Conservation (phyloP, 345 rosid genomes). For the Pseudoturritis turrita region DNA sequence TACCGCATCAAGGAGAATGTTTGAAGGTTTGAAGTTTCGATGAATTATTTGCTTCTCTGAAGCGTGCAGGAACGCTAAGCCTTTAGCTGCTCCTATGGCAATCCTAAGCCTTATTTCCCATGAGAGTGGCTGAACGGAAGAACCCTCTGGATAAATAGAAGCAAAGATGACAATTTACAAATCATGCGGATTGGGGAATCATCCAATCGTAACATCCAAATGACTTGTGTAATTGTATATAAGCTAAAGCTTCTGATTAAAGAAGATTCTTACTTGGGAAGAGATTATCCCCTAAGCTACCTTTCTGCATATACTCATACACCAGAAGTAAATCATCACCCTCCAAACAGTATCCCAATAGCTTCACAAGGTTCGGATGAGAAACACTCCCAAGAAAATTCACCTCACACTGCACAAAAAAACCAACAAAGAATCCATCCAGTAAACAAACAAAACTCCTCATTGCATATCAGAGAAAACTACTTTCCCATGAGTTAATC, state of each 20-base stretch:
- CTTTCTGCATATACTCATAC: slow-evolving; percentile 90
- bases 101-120: slow-evolving; percentile 74
- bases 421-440: slow-evolving; percentile 1
- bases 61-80: slow-evolving; percentile 71
- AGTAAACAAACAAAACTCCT: not conserved
- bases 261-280: slow-evolving; percentile 76
- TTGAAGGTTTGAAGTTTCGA: slow-evolving; percentile 90
- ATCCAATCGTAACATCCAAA: not conserved
- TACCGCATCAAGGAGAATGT: slow-evolving; percentile 90
- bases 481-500: not conserved
- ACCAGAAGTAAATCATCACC: slow-evolving; percentile 77
- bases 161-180: not conserved
- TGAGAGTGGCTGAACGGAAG: slow-evolving; percentile 71
- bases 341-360: slow-evolving; percentile 81
- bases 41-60: slow-evolving; percentile 86
- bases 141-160: slow-evolving; percentile 51
- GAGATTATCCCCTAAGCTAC: slow-evolving; percentile 90
- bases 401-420: slow-evolving; percentile 63
- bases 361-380: slow-evolving; percentile 85
- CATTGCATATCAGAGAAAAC: not conserved
- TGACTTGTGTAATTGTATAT: not conserved
- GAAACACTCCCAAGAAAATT: slow-evolving; percentile 77
- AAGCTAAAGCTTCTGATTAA: not conserved
- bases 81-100: slow-evolving; percentile 79
- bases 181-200: not conserved